phyloP scores from a whole-genome alignment of 2,329 filamentous ascomycete species.

The Alternaria metachromatica region DNA sequence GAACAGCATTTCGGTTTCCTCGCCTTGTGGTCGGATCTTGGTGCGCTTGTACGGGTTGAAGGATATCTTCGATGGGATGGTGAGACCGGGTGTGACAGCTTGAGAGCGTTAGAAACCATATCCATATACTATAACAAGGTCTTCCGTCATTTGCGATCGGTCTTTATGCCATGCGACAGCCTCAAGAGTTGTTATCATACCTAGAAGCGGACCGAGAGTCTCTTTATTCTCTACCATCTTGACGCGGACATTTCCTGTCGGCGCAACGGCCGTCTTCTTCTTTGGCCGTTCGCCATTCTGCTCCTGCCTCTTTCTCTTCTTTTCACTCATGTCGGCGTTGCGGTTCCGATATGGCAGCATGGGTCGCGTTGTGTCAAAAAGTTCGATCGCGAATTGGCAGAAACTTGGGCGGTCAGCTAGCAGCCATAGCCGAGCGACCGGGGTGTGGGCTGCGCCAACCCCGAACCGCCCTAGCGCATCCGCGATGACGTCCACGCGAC shows the following conservation, averaged over 20 bases:
- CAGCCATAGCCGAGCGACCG: slow-evolving; percentile 11
- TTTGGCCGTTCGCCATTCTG: slow-evolving; percentile 35
- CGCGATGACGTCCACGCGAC: slow-evolving; percentile 24
- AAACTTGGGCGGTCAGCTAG: slow-evolving; percentile 22
- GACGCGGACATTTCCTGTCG: slow-evolving; percentile 51
- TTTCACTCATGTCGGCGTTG: slow-evolving; percentile 39
- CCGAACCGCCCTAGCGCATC: neutral
- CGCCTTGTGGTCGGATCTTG: slow-evolving; percentile 38
- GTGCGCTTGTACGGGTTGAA: slow-evolving; percentile 58
- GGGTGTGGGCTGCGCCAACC: neutral
- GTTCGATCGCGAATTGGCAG: slow-evolving; percentile 35
- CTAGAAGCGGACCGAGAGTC: slow-evolving; percentile 57
- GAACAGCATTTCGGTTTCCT: slow-evolving; percentile 58
- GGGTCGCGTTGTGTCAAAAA: slow-evolving; percentile 26
- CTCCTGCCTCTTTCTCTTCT: slow-evolving; percentile 49
- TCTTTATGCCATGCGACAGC: neutral
- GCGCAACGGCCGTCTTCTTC: slow-evolving; percentile 56
- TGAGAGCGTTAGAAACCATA: neutral
- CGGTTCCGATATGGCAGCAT: slow-evolving; percentile 14
- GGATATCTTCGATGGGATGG: slow-evolving; percentile 49
- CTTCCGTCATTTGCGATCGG: neutral
- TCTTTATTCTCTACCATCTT: slow-evolving; percentile 56
- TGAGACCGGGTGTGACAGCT: slow-evolving; percentile 54
- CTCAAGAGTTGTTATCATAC: slow-evolving; percentile 40
- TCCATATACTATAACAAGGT: fast-evolving